Conservation (phyloP, 495 filamentous ascomycete species). For the Lasiosphaeris hirsuta region DNA sequence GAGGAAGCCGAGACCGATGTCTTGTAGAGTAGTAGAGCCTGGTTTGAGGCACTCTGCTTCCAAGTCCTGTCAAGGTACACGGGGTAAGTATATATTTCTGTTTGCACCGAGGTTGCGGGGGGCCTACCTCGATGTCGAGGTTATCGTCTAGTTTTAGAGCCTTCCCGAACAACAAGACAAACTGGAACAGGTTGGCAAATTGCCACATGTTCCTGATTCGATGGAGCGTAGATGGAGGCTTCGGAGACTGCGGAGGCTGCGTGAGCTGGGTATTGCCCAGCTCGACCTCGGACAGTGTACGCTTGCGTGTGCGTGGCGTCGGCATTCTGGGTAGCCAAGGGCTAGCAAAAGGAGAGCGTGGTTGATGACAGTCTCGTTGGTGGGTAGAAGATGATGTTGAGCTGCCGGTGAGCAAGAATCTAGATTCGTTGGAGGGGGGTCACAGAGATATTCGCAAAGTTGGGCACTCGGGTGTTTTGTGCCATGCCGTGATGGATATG, state of each 20-base stretch:
- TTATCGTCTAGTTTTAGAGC: slow-evolving; percentile 84
- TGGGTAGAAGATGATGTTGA: no score
- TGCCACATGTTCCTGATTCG: slow-evolving; percentile 87
- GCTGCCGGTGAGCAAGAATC: no score
- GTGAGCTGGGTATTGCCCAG: slow-evolving; percentile 19
- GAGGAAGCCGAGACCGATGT: slow-evolving; percentile 83
- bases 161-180: slow-evolving; percentile 82
- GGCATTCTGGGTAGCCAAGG: slow-evolving; percentile 37
- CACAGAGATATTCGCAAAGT: no score
- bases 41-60: slow-evolving; percentile 84
- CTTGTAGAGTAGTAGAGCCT: slow-evolving; percentile 66
- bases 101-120: not conserved
- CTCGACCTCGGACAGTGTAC: slow-evolving; percentile 65
- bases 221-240: slow-evolving; percentile 52
- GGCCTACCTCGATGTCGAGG: slow-evolving; percentile 72
- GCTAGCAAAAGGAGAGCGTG: no score
- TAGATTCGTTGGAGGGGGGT: no score
- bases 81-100: not conserved
- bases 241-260: not conserved
- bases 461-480: no score
- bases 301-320: slow-evolving; percentile 65
- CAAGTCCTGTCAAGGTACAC: slow-evolving; percentile 60
- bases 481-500: no score
- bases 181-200: slow-evolving; percentile 92
- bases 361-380: no score